Percentiles rank a stretch among this genome's conserved stretches.
Conservation (phyloP, 108 stramenopile genomes). For the Cyclotella baltica region DNA sequence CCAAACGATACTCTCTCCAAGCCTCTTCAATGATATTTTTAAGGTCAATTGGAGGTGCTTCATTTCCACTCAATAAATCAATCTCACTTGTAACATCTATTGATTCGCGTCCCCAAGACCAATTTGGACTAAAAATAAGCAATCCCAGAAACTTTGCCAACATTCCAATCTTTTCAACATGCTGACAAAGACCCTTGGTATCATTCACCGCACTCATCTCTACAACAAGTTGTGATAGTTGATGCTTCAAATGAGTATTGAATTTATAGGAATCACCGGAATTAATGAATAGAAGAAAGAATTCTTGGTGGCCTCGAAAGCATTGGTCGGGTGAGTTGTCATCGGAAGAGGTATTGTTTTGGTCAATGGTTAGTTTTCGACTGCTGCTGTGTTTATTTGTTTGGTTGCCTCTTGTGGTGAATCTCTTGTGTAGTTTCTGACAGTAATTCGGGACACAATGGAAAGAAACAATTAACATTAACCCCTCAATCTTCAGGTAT, state of each 20-base stretch:
- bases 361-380: constrained; percentile 50
- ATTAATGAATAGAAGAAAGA: constrained; percentile 80
- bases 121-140: constrained; percentile 82
- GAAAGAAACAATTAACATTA: too few relatives aligned
- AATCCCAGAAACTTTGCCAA: constrained; percentile 81
- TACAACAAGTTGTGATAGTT: constrained; percentile 29
- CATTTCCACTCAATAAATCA: constrained; percentile 16
- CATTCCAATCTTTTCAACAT: constrained; percentile 60
- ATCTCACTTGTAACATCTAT: constrained; percentile 9
- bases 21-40: constrained; percentile 54
- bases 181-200: constrained; percentile 49
- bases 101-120: constrained; percentile 27
- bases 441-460: not conserved
- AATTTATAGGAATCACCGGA: constrained; percentile 73
- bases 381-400: constrained; percentile 53
- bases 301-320: constrained; percentile 87
- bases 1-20: constrained; percentile 45
- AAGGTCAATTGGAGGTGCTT: constrained; percentile 47
- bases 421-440: constrained; percentile 79
- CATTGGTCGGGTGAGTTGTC: constrained; percentile 48
- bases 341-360: constrained; percentile 33
- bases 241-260: constrained; percentile 57
- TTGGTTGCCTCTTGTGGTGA: constrained; percentile 60
- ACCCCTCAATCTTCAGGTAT: too few relatives aligned
- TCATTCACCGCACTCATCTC: constrained; percentile 39